A percentile compares a stretch with the other conserved stretches of the same genome.
These are phyloP conservation scores for Cladophialophora bantiana DNA, from an alignment of 2,329 filamentous ascomycete genomes.

Conservation along the genomic window DNA sequence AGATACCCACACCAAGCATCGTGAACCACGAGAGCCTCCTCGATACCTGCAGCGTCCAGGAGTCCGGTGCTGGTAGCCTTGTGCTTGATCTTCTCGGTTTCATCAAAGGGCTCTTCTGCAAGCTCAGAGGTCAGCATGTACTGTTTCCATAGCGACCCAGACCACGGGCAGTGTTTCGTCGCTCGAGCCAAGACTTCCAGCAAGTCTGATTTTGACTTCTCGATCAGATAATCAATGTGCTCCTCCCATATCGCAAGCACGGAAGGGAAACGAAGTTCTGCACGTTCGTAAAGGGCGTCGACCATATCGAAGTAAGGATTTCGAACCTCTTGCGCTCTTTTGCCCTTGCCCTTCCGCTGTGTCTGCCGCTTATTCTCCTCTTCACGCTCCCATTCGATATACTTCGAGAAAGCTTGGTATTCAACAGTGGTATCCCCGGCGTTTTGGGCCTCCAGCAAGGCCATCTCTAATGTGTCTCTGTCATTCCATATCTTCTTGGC, in stretches of 20 bases:
- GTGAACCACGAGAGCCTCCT: conserved; percentile 88
- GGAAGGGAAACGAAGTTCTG: conserved; percentile 74
- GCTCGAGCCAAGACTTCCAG: conserved; percentile 80
- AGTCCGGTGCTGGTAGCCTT: conserved; percentile 85
- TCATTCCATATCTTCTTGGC: conserved; percentile 62
- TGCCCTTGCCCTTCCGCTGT: conserved; percentile 54
- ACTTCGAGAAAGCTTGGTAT: conserved; percentile 66
- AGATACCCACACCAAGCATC: conserved; percentile 94
- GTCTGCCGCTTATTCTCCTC: conserved; percentile 55
- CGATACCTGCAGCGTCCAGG: conserved; percentile 83
- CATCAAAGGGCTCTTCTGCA: conserved; percentile 74
- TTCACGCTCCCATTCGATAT: conserved; percentile 83
- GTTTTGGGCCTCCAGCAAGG: conserved; percentile 59
- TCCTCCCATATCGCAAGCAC: conserved; percentile 83
- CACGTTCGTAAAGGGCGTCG: conserved; percentile 76
- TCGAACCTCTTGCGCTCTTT: conserved; percentile 28
- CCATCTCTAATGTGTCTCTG: conserved; percentile 63
- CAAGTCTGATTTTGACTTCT: conserved; percentile 57
- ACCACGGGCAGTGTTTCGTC: conserved; percentile 91
- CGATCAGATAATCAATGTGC: conserved; percentile 75
- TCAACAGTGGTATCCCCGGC: conserved; percentile 61
- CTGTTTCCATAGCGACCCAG: conserved; percentile 86
- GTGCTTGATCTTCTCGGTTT: conserved; percentile 90
- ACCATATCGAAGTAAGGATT: conserved; percentile 62
- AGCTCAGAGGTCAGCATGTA: conserved; percentile 86